A percentile compares a stretch with the other conserved stretches of the same genome.
These are phyloP conservation scores for Lentinus brumalis DNA, from an alignment of 768 basidiomycete genomes.

Conservation along the genomic window DNA sequence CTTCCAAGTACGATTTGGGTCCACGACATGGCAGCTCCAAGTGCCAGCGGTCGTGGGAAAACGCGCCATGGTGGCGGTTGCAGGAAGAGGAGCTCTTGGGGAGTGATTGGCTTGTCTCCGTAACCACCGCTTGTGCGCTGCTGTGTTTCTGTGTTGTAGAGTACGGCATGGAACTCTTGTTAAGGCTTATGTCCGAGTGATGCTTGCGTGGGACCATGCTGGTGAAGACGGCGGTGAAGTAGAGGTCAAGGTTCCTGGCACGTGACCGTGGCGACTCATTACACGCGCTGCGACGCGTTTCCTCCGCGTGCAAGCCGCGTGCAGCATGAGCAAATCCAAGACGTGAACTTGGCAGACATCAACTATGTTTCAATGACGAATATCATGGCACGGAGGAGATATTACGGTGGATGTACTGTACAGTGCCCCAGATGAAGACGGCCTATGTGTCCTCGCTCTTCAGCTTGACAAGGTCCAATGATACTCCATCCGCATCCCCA, in stretches of 20 bases:
- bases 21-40: no score
- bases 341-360: not conserved
- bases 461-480: conserved; percentile 3
- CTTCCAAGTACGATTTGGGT: no score
- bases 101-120: no score
- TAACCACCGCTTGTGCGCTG: no score
- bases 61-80: no score
- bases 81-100: no score
- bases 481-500: not conserved
- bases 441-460: conserved; percentile 7
- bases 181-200: no score
- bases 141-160: no score
- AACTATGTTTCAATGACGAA: not conserved
- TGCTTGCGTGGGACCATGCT: no score
- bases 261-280: conserved; percentile 9
- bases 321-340: not conserved
- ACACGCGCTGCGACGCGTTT: not conserved
- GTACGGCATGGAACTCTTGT: no score
- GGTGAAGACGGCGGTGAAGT: no score
- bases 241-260: not conserved
- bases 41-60: no score
- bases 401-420: not conserved
- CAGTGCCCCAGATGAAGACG: not conserved
- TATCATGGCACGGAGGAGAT: not conserved
- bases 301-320: not conserved